Base-by-base conservation (phyloP, 176 grass and related monocot species). In the Raddia distichophylla region DNA sequence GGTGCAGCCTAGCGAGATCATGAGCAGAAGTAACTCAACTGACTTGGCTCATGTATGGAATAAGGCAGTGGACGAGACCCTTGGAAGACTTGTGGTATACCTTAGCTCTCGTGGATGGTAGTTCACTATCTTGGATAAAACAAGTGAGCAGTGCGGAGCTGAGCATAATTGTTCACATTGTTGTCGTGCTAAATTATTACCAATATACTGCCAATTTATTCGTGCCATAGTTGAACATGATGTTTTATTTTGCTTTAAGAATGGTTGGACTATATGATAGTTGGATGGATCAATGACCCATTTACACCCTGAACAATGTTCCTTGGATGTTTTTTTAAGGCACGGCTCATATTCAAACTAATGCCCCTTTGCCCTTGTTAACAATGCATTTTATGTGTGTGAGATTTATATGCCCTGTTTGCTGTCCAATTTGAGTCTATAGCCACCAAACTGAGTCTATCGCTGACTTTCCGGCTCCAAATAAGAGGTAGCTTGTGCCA, bases 101-200 rank as follows among this genome's bases (percentile, higher is more conserved):
- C 83, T 90, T 60, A 90, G 88, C 83, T 90, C 88, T 55, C 88
- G 79, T 74, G 88, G 83, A 48, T 90, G 88, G 88, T 90, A 77
- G 83, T 79, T 68, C 79, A 61, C 17, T 16, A 20, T 76, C 2
- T 62, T 62, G 71, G 27, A 60, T 64, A 50, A 44, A 70, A 32
- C 52, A 81, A 75, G 1, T 35, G 22, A 43, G 6, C 35, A 67
- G 44, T 18, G 17, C 3, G 6, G 18, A 64, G 17, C 5, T 3
- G 18, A 64, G 60, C 27, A 72, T 42, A 42, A 6, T 1, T 1
- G 33, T 20, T 78, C 8, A 42, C 4, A 6, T 42, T 48, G 43
- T 73, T 78, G 65, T 4, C 77, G 60, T 82, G 73, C 83, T 55
- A 17, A 65, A 74, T 67, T 56, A 15, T 59, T 13, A 43, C 64